Evolutionary conservation across 495 filamentous ascomycete species (phyloP).

Genomic region (Neurospora terricola): DNA sequence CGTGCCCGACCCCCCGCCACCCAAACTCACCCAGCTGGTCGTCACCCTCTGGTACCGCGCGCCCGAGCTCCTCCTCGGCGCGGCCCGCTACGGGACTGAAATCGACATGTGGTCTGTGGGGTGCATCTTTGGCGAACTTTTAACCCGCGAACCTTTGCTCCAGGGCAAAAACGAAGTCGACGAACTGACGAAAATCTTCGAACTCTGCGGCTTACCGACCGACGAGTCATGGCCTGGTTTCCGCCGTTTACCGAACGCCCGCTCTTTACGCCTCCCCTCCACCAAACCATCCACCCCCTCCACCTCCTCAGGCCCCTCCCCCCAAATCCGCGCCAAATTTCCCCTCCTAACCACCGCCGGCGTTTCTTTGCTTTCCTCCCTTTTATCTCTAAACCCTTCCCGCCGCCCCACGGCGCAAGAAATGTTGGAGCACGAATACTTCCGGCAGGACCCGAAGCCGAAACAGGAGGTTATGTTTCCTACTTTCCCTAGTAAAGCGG

Average conservation of each 20-base stretch:
- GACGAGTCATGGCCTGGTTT: slow-evolving; percentile 81
- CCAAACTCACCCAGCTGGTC: slow-evolving; percentile 83
- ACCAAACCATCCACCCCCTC: slow-evolving; percentile 28
- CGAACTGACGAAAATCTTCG: slow-evolving; percentile 66
- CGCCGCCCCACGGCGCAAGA: slow-evolving; percentile 54
- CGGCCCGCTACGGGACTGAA: slow-evolving; percentile 61
- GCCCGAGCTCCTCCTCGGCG: slow-evolving; percentile 81
- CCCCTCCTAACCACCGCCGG: slow-evolving; percentile 73
- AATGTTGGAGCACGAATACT: slow-evolving; percentile 60
- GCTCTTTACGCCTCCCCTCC: slow-evolving; percentile 66
- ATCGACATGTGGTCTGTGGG: slow-evolving; percentile 95
- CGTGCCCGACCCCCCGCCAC: slow-evolving; percentile 63
- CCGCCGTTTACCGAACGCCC: slow-evolving; percentile 80
- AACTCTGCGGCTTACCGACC: slow-evolving; percentile 81
- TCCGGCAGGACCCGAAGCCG: slow-evolving; percentile 77
- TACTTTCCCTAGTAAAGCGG: slow-evolving; percentile 89
- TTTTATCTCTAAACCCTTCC: slow-evolving; percentile 70
- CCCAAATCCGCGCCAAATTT: slow-evolving; percentile 60
- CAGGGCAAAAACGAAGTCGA: slow-evolving; percentile 95
- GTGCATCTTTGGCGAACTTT: slow-evolving; percentile 91
- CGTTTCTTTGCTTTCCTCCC: slow-evolving; percentile 50
- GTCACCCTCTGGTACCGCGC: slow-evolving; percentile 96
- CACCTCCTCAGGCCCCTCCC: slow-evolving; percentile 10
- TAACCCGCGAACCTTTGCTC: slow-evolving; percentile 72
- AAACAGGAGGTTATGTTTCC: slow-evolving; percentile 83